A percentile compares a stretch with the other conserved stretches of the same genome.
Conservation (phyloP, 371 early-diverging fungal genomes). For the Coemansia sp. region DNA sequence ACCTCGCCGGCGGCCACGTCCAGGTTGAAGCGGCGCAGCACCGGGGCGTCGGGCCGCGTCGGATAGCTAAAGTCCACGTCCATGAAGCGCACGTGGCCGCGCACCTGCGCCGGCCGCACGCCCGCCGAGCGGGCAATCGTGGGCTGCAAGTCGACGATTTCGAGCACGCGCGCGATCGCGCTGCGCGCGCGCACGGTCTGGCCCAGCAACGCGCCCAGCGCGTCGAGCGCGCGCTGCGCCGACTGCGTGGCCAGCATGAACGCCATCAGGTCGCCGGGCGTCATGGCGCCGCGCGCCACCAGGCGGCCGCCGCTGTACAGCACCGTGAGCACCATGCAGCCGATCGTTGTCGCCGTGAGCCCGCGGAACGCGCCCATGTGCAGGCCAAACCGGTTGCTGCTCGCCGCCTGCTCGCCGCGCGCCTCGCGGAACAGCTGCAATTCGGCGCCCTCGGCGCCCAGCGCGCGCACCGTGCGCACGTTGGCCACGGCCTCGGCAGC, state of each 20-base stretch:
- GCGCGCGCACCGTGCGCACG: constrained; percentile 74
- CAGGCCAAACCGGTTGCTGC: constrained; percentile 61
- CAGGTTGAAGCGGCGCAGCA: constrained; percentile 62
- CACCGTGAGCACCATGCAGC: constrained; percentile 68
- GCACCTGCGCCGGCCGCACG: constrained; percentile 32
- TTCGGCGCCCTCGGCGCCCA: constrained; percentile 70
- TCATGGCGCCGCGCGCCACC: constrained; percentile 65
- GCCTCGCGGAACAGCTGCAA: constrained; percentile 58
- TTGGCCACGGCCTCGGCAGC: constrained; percentile 71
- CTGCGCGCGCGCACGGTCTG: constrained; percentile 71
- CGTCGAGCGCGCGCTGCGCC: constrained; percentile 70
- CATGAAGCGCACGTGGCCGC: constrained; percentile 61
- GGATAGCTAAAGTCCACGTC: constrained; percentile 71
- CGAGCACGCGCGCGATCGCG: constrained; percentile 69
- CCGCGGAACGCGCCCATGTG: constrained; percentile 81
- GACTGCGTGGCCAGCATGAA: constrained; percentile 78
- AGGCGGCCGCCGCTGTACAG: constrained; percentile 73
- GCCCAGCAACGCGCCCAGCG: constrained; percentile 73
- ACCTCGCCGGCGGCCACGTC: constrained; percentile 63
- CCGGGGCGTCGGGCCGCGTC: constrained; percentile 59
- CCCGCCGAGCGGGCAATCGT: constrained; percentile 53
- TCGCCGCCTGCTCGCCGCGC: constrained; percentile 50
- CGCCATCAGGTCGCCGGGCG: constrained; percentile 70
- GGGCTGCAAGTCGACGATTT: constrained; percentile 59
- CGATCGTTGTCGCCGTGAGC: constrained; percentile 68